Percentiles rank a stretch among this genome's conserved stretches.
Conservation (phyloP, 2,329 filamentous ascomycete genomes). For the Pseudogymnoascus sp. region DNA sequence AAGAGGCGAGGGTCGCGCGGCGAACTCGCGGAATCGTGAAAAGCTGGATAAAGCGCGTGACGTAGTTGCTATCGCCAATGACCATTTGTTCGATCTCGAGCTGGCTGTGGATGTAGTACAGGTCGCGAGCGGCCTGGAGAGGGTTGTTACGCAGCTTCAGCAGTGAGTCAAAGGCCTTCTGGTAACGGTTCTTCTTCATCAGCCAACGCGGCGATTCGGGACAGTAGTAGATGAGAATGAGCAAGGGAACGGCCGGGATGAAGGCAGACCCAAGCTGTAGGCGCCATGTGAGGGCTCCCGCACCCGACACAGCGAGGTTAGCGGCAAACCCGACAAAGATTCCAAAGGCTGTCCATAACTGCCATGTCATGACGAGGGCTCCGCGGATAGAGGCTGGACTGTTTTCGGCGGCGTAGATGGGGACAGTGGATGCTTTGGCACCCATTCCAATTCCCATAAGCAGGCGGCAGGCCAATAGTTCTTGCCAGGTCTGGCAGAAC, state of each 20-base stretch:
- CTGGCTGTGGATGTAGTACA: conserved; percentile 59
- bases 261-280: conserved; percentile 58
- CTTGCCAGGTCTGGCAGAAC: conserved; percentile 64
- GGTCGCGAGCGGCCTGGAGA: conserved; percentile 52
- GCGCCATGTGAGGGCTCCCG: conserved; percentile 49
- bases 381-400: conserved; percentile 63
- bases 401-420: conserved; percentile 70
- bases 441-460: conserved; percentile 73
- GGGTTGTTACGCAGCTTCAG: conserved; percentile 44
- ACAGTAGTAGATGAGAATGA: conserved; percentile 56
- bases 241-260: conserved; percentile 51
- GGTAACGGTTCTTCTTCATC: conserved; percentile 58
- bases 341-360: conserved; percentile 60
- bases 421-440: conserved; percentile 61
- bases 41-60: conserved; percentile 54
- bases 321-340: conserved; percentile 55
- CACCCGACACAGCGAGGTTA: conserved; percentile 50
- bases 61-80: conserved; percentile 45
- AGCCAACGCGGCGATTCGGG: conserved; percentile 58
- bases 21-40: conserved; percentile 62
- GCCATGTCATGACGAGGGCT: conserved; percentile 77
- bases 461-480: conserved; percentile 64
- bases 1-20: conserved; percentile 66
- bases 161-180: conserved; percentile 52
- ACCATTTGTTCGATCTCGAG: conserved; percentile 49